Evolutionary conservation across 371 early-diverging fungal genomes (phyloP).

Genomic region (Nematocida minor): DNA sequence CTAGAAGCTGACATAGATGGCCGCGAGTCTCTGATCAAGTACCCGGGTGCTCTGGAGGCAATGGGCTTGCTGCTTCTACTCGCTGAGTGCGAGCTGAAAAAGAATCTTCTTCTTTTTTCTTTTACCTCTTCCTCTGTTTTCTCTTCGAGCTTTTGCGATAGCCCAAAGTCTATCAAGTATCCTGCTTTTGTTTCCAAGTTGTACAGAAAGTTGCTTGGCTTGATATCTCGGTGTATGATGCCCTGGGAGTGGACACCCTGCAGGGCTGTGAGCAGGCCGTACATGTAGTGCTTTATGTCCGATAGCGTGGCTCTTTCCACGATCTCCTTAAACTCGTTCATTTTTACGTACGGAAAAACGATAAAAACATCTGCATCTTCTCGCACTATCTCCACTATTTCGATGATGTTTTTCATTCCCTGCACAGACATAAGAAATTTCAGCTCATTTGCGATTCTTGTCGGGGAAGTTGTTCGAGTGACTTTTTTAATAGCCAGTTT

Average conservation of each 20-base stretch:
- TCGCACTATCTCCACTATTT: conserved; percentile 74
- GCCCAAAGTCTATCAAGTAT: conserved; percentile 86
- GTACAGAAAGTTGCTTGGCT: conserved; percentile 90
- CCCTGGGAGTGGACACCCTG: conserved; percentile 57
- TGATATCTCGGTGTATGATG: conserved; percentile 82
- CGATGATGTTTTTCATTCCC: conserved; percentile 67
- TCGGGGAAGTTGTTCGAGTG: conserved; percentile 75
- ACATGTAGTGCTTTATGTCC: conserved; percentile 76
- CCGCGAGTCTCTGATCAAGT: conserved; percentile 65
- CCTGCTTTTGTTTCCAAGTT: conserved; percentile 70
- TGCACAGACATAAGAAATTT: conserved; percentile 71
- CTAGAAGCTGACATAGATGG: conserved; percentile 74
- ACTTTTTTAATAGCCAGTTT: conserved; percentile 82
- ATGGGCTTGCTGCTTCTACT: neutral
- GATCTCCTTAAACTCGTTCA: conserved; percentile 75
- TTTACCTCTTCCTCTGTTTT: neutral
- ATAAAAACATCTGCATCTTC: conserved; percentile 75
- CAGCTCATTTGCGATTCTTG: conserved; percentile 79
- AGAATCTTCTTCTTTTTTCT: conserved; percentile 28
- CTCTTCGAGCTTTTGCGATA: conserved; percentile 72
- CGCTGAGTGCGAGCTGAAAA: conserved; percentile 3
- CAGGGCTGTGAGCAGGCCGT: conserved; percentile 71
- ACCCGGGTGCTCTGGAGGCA: conserved; percentile 61
- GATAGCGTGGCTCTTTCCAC: conserved; percentile 61
- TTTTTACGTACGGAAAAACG: conserved; percentile 78